Conservation (phyloP, 2,329 filamentous ascomycete species). For the Pyricularia pennisetigena region DNA sequence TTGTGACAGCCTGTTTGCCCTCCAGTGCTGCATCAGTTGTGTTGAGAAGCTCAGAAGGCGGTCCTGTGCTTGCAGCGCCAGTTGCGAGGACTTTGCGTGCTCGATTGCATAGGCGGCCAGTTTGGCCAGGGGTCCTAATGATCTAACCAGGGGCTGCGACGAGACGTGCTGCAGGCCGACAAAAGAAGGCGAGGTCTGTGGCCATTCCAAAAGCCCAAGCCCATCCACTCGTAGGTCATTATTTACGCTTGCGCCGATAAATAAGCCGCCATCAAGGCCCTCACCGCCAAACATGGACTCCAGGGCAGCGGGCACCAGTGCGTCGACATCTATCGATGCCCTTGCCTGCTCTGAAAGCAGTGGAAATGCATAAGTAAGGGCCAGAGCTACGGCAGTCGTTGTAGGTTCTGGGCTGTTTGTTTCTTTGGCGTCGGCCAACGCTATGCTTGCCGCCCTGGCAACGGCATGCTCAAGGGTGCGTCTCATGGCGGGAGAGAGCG, state of each 20-base stretch:
- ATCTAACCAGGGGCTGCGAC: constrained; percentile 50
- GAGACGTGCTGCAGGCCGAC: constrained; percentile 47
- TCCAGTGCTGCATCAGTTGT: constrained; percentile 62
- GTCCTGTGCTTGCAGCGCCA: constrained; percentile 32
- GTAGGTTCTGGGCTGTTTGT: constrained; percentile 19
- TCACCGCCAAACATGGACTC: constrained; percentile 20
- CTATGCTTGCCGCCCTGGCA: constrained; percentile 66
- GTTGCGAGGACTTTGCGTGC: constrained; percentile 24
- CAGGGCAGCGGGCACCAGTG: constrained; percentile 38
- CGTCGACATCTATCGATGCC: neutral
- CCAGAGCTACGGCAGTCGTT: constrained; percentile 50
- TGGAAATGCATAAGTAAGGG: constrained; percentile 69
- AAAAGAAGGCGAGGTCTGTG: constrained; percentile 48
- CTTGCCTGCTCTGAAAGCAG: constrained; percentile 37
- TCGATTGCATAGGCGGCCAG: constrained; percentile 56
- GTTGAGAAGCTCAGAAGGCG: constrained; percentile 57
- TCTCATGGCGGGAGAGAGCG: constrained; percentile 54
- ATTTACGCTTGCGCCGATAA: neutral
- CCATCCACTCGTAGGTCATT: neutral
- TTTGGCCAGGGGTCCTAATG: constrained; percentile 57
- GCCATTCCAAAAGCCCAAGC: constrained; percentile 56
- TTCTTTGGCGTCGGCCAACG: constrained; percentile 32
- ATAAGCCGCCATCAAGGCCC: neutral
- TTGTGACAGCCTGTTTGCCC: constrained; percentile 60
- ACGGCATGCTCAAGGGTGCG: constrained; percentile 63